A percentile compares a stretch with the other conserved stretches of the same genome.
Evolutionary conservation across 257 asterid genomes (phyloP).

Genomic region (Solanum gandarillasii): DNA sequence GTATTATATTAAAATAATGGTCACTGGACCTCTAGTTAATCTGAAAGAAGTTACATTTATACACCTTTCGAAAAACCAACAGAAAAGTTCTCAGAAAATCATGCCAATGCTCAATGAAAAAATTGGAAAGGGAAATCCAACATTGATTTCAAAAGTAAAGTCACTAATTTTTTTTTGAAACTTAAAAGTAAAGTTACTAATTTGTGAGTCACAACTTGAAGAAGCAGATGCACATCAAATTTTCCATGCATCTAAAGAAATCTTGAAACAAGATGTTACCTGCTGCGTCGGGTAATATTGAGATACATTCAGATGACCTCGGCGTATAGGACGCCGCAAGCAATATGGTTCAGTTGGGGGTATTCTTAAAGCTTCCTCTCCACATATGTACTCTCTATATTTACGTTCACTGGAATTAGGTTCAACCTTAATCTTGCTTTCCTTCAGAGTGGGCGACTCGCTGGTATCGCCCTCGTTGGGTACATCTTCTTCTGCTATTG

Average conservation of each 20-base stretch:
- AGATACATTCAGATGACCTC: conserved; percentile 93
- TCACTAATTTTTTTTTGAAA: background rate
- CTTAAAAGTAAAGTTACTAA: background rate
- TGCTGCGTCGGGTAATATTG: conserved; percentile 79
- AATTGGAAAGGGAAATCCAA: background rate
- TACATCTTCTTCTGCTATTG: conserved; percentile 26
- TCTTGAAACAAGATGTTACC: conserved; percentile 27
- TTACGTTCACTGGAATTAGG: conserved; percentile 35
- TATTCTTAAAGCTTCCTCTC: conserved; percentile 90
- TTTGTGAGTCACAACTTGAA: background rate
- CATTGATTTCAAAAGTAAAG: background rate
- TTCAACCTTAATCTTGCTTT: conserved; percentile 32
- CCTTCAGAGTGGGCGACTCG: conserved; percentile 28
- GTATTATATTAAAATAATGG: background rate
- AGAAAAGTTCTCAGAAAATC: background rate
- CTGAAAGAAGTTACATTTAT: background rate
- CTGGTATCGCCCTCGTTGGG: conserved; percentile 10
- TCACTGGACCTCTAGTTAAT: background rate
- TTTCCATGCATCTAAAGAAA: background rate
- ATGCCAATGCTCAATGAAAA: background rate
- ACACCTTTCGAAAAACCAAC: background rate
- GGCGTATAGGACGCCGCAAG: conserved; percentile 88
- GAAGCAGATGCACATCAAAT: background rate
- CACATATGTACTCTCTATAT: conserved; percentile 70
- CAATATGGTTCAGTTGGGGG: conserved; percentile 75